A percentile compares a stretch with the other conserved stretches of the same genome.
Conservation (phyloP, 768 basidiomycete genomes). For the Leccinum subgranulosum region DNA sequence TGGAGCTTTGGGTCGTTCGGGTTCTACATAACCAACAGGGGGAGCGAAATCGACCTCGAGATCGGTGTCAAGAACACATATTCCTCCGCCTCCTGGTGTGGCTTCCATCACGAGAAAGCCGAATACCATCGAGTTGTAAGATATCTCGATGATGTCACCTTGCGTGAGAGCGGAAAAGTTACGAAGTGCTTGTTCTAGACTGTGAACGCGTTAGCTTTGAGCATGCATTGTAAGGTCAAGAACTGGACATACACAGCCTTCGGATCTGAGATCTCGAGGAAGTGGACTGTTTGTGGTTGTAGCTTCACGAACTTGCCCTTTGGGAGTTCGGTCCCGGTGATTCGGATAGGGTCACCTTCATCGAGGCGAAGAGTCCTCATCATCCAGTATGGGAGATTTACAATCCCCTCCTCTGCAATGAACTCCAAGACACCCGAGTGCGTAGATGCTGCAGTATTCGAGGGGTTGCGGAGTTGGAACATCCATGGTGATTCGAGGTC, state of each 20-base stretch:
- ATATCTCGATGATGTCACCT: slow-evolving; percentile 97
- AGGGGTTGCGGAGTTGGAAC: slow-evolving; percentile 92
- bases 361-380: slow-evolving; percentile 93
- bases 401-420: slow-evolving; percentile 94
- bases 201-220: slow-evolving; percentile 30
- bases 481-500: slow-evolving; percentile 94
- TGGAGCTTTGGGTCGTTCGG: slow-evolving; percentile 77
- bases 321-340: slow-evolving; percentile 81
- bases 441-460: slow-evolving; percentile 78
- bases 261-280: slow-evolving; percentile 95
- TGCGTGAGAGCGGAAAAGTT: slow-evolving; percentile 91
- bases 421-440: slow-evolving; percentile 99
- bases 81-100: slow-evolving; percentile 81
- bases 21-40: slow-evolving; percentile 92
- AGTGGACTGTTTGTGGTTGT: slow-evolving; percentile 93
- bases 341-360: slow-evolving; percentile 93
- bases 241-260: slow-evolving; percentile 83
- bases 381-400: slow-evolving; percentile 98
- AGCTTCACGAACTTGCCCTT: slow-evolving; percentile 97
- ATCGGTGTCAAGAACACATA: slow-evolving; percentile 91
- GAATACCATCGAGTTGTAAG: slow-evolving; percentile 95
- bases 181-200: slow-evolving; percentile 91
- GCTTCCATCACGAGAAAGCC: slow-evolving; percentile 96
- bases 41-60: slow-evolving; percentile 97
- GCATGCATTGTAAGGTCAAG: neutral